These are phyloP conservation scores for Acorus calamus DNA, from an alignment of 106 monocot genomes.

Conservation along the genomic window DNA sequence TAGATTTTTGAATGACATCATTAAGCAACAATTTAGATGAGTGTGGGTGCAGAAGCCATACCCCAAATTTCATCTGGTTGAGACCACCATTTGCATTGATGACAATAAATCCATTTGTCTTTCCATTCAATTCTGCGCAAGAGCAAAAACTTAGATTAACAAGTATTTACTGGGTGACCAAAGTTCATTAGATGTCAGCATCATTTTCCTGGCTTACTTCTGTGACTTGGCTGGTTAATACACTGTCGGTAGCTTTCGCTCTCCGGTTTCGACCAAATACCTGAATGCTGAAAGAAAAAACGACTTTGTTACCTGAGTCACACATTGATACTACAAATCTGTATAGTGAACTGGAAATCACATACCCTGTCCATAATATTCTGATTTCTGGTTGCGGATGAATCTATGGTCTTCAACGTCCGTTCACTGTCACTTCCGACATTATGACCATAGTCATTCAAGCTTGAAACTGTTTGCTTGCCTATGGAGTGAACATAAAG, in stretches of 20 bases:
- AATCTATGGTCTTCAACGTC: conserved; percentile 50
- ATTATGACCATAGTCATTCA: conserved; percentile 16
- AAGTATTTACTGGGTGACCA: background rate
- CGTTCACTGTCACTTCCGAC: conserved; percentile 53
- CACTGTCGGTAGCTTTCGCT: conserved; percentile 70
- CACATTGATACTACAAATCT: background rate
- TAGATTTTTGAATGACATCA: conserved; percentile 5
- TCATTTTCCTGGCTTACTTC: conserved; percentile 37
- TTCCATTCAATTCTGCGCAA: conserved; percentile 53
- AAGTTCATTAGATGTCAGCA: background rate
- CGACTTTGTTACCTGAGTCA: background rate
- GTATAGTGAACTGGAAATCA: background rate
- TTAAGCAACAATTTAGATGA: conserved; percentile 6
- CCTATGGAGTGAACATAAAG: conserved; percentile 14
- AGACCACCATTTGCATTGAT: conserved; percentile 98
- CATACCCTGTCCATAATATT: conserved; percentile 34
- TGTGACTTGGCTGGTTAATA: conserved; percentile 35
- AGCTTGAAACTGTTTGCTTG: conserved; percentile 8
- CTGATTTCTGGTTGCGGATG: conserved; percentile 19
- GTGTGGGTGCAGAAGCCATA: conserved; percentile 24
- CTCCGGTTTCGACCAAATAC: conserved; percentile 75
- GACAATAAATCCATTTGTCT: conserved; percentile 81
- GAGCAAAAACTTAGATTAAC: background rate
- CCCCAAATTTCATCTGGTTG: conserved; percentile 99
- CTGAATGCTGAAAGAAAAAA: conserved; percentile 36